Base-by-base conservation (phyloP, 148 eudicot genomes). In the Chenopodium formosanum region DNA sequence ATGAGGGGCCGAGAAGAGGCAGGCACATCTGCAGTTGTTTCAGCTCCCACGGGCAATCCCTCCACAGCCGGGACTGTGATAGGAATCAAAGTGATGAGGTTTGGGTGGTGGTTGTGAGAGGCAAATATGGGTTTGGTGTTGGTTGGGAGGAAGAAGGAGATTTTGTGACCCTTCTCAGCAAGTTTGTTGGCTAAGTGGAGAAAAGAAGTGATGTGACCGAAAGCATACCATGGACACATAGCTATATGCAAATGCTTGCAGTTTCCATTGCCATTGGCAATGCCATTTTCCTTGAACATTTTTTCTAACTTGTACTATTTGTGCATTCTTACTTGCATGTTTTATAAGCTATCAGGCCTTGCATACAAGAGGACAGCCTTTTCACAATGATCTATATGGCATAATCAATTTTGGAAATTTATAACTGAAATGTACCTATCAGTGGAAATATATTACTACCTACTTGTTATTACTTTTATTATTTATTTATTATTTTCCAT, bases 151-250 rank as follows among this genome's bases (percentile, higher is more conserved):
- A 89, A 72, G 77, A 89, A 77, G 27, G 82, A 73, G 70, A 90
- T 79, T 78, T 40, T 81, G 79, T 90, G 91, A 82, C 86, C 87
- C 75, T 83, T 78, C 25, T 86, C 82, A 4, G 89, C 88, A 10
- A 90, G 79, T 80, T 84, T 87, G 88, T 90, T 89, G 86, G 91
- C 82, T 31, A 87, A 31, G 68, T 87, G 92, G 16, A 87, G 86
- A 69, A 67, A 90, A 32, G 91, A 79, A 23, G 89, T 89, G 40
- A 88, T 81, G 81, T 90, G 92, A 65, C 92, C 92, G 25, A 88
- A 78, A 46, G 91, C 92, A 70, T 85, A 87, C 92, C 92, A 90
- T 56, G 92, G 92, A 70, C 84, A 88, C 91, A 89, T 90, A 10
- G 85, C 86, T 78, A 90, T 81, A 53, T 82, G 88, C 66, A 90